These are phyloP conservation scores for Isoetes taiwanensis DNA, from an alignment of 75 land plant genomes.

Conservation along the genomic window DNA sequence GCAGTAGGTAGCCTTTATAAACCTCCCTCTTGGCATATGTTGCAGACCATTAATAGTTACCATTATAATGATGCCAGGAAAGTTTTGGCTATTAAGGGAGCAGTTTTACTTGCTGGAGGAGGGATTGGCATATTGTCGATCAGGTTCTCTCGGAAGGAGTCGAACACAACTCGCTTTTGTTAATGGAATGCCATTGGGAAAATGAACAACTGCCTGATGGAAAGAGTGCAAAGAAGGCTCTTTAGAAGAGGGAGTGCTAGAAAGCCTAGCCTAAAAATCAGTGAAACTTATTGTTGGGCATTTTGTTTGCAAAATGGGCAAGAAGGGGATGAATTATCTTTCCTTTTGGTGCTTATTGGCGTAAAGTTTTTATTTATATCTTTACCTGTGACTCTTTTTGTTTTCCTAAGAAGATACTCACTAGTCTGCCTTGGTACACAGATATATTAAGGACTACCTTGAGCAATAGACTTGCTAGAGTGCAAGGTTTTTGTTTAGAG, in stretches of 20 bases:
- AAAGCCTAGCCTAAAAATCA: slow-evolving; percentile 48
- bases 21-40: no score
- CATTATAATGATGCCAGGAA: no score
- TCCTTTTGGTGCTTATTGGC: slow-evolving; percentile 47
- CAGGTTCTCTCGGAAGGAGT: slow-evolving; percentile 16
- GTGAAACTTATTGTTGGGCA: slow-evolving; percentile 55
- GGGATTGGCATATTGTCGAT: slow-evolving; percentile 65
- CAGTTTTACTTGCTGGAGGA: slow-evolving; percentile 70
- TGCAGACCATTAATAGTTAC: no score
- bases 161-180: slow-evolving; percentile 6
- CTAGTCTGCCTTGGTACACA: no score
- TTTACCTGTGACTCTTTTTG: no score
- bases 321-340: slow-evolving; percentile 45
- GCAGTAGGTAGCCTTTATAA: no score
- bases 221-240: slow-evolving; percentile 7
- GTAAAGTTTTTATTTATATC: no score
- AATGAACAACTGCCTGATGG: slow-evolving; percentile 13
- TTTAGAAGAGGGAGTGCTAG: slow-evolving; percentile 14
- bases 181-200: slow-evolving; percentile 9
- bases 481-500: slow-evolving; percentile 91
- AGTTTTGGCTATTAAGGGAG: slow-evolving; percentile 47
- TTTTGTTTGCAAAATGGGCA: slow-evolving; percentile 65
- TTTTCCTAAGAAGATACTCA: no score
- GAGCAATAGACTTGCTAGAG: slow-evolving; percentile 82
- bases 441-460: slow-evolving; percentile 71